These are phyloP conservation scores for Camellia japonica DNA, from an alignment of 148 eudicot species.

Conservation along the genomic window DNA sequence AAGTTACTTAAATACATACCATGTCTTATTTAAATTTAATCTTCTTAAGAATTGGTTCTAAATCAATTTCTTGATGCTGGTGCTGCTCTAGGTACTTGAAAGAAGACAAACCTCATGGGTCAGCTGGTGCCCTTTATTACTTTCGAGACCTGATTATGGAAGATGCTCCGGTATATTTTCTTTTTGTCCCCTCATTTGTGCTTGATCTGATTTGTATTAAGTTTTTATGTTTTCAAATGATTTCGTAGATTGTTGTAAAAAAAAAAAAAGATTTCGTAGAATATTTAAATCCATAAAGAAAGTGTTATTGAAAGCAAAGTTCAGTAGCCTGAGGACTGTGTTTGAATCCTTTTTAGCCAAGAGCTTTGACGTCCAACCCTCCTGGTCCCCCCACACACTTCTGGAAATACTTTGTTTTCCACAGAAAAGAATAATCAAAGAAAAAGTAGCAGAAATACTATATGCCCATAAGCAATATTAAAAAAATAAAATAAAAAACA, in stretches of 20 bases:
- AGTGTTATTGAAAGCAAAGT: too few species aligned
- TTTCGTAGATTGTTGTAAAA: too few species aligned
- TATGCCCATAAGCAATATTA: too few species aligned
- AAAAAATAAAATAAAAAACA: too few species aligned
- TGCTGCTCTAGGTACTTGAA: conserved; percentile 65
- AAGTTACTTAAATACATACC: not conserved
- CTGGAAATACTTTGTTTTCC: not conserved
- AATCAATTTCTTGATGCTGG: conserved; percentile 10
- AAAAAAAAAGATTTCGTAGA: too few species aligned
- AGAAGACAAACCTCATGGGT: conserved; percentile 96
- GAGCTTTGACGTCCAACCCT: too few species aligned
- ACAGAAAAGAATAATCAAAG: not conserved
- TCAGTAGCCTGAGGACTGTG: too few species aligned
- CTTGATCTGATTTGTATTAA: not conserved
- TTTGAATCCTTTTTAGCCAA: too few species aligned
- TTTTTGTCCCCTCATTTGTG: not conserved
- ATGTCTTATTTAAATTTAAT: not conserved
- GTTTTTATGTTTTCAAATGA: not conserved
- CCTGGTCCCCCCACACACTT: too few species aligned
- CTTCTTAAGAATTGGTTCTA: not conserved
- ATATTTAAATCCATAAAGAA: not conserved
- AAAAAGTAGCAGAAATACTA: not conserved
- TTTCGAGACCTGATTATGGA: conserved; percentile 90
- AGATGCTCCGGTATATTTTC: conserved; percentile 61
- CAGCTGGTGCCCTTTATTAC: conserved; percentile 86